Evolutionary conservation across 2,329 filamentous ascomycete species (phyloP).

Genomic region (Fusarium newnesense): DNA sequence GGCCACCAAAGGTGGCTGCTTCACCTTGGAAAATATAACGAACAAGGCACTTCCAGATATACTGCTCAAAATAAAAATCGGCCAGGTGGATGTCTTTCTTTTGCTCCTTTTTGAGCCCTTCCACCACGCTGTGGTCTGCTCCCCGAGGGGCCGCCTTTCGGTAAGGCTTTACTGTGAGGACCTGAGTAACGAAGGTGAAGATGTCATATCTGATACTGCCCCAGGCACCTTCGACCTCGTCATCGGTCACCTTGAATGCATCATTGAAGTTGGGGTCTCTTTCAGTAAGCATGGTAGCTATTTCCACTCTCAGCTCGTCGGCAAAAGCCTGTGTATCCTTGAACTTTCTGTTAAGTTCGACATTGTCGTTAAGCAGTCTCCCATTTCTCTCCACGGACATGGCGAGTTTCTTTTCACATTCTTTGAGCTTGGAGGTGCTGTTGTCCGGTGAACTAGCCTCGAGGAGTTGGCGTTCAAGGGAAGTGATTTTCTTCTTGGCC

Average conservation of each 20-base stretch:
- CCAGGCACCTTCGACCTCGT: neutral
- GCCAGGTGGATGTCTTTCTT: neutral
- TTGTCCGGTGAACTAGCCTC: neutral
- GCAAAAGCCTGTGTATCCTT: neutral
- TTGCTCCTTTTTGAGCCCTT: constrained; percentile 1
- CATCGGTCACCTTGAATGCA: constrained; percentile 18
- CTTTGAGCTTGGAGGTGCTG: neutral
- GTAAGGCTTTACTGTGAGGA: constrained; percentile 11
- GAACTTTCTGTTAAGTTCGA: neutral
- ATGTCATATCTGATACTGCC: neutral
- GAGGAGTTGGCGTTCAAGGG: neutral
- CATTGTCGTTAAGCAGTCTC: neutral
- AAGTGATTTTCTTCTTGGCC: neutral
- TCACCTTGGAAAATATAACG: constrained; percentile 4
- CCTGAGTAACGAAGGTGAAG: constrained; percentile 1
- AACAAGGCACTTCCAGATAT: constrained; percentile 21
- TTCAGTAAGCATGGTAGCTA: neutral
- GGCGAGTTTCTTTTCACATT: neutral
- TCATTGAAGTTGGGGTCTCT: neutral
- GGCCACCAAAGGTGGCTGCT: constrained; percentile 15
- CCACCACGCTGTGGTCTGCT: neutral
- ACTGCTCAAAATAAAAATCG: neutral
- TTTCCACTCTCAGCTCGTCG: neutral
- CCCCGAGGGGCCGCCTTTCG: neutral
- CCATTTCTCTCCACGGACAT: neutral